These are phyloP conservation scores for Rhizopogon vinicolor DNA, from an alignment of 768 basidiomycete genomes.

Conservation along the genomic window DNA sequence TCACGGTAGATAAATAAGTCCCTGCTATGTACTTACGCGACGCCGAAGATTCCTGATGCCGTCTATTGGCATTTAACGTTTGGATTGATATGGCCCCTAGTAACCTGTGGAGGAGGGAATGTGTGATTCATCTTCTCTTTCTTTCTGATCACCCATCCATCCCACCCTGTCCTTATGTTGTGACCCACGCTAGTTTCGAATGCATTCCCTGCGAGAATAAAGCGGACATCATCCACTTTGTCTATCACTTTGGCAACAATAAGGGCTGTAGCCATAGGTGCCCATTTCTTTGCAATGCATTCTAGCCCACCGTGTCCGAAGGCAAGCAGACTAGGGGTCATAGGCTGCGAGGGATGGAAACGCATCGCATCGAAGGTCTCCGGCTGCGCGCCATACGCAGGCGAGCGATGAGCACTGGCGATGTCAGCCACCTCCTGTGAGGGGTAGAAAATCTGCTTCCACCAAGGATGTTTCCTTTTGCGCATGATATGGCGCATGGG, in stretches of 20 bases:
- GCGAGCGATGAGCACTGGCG: slow-evolving; percentile 8
- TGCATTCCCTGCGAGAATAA: slow-evolving; percentile 9
- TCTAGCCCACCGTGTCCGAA: slow-evolving; percentile 40
- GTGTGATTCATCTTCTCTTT: neutral
- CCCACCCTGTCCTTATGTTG: slow-evolving; percentile 40
- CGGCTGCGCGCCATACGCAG: slow-evolving; percentile 27
- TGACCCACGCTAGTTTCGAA: neutral
- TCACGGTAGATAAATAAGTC: neutral
- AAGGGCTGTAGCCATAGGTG: slow-evolving; percentile 45
- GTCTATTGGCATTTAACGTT: neutral
- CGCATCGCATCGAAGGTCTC: slow-evolving; percentile 41
- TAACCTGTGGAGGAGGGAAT: neutral
- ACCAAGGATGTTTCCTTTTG: slow-evolving; percentile 4
- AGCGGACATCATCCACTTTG: slow-evolving; percentile 24
- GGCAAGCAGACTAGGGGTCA: slow-evolving; percentile 25
- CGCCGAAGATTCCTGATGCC: neutral
- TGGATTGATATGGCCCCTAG: neutral
- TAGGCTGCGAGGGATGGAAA: slow-evolving; percentile 24
- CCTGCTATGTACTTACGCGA: neutral
- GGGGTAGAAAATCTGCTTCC: slow-evolving; percentile 10
- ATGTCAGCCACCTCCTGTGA: slow-evolving; percentile 20
- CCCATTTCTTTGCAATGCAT: slow-evolving; percentile 44
- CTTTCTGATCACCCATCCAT: slow-evolving; percentile 31
- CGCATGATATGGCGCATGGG: slow-evolving; percentile 14
- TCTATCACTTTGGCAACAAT: slow-evolving; percentile 41